Conservation (phyloP, 164 flowering plant species). For the Magnolia kwangsiensis region DNA sequence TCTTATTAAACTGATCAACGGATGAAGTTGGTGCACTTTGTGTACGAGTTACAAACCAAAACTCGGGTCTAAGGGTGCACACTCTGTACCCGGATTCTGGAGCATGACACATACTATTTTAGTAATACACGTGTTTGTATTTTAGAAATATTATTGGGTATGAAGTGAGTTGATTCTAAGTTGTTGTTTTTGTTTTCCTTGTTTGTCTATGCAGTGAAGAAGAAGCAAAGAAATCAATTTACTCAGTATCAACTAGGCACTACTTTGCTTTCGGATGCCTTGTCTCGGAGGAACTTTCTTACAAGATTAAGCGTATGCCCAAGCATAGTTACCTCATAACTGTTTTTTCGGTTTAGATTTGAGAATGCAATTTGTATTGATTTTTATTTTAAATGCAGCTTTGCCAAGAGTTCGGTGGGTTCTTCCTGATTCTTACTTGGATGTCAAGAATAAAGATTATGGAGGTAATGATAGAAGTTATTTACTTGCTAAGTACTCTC, state of each 20-base stretch:
- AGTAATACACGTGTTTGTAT: too few relatives aligned
- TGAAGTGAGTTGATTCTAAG: too few relatives aligned
- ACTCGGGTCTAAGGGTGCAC: too few relatives aligned
- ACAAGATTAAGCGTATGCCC: constrained; percentile 30
- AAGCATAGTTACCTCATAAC: neutral
- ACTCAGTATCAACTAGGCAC: constrained; percentile 39
- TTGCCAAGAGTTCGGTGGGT: constrained; percentile 42
- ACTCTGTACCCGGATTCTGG: too few relatives aligned
- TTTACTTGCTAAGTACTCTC: neutral
- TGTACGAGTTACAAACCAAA: too few relatives aligned
- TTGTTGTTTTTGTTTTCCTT: neutral
- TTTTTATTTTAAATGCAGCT: constrained; percentile 19
- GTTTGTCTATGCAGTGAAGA: constrained; percentile 27
- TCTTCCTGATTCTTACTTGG: constrained; percentile 46
- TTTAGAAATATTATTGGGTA: too few relatives aligned
- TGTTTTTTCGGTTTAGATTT: neutral
- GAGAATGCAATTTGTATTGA: neutral
- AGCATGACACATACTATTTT: too few relatives aligned
- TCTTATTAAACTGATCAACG: too few relatives aligned
- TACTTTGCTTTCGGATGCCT: constrained; percentile 38
- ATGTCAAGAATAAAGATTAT: constrained; percentile 36
- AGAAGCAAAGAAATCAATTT: constrained; percentile 33
- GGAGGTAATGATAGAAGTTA: constrained; percentile 24
- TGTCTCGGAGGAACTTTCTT: constrained; percentile 35
- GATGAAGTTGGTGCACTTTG: too few relatives aligned